A percentile compares a stretch with the other conserved stretches of the same genome.
These are phyloP conservation scores for Brassica nigra DNA, from an alignment of 345 rosid species.

Conservation along the genomic window DNA sequence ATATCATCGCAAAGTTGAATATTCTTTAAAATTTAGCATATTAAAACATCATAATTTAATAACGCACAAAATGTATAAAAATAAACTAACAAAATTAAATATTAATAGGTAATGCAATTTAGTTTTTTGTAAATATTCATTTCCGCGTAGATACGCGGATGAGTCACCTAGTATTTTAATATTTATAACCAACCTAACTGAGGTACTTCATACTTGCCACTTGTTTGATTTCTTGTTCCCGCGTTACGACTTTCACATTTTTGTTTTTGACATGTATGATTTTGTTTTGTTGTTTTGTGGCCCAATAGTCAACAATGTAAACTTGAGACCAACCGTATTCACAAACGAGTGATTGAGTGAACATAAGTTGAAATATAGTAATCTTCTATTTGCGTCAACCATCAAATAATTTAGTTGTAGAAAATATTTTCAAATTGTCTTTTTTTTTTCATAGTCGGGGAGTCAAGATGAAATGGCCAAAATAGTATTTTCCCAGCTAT, in stretches of 20 bases:
- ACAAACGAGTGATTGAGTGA: background rate
- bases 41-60: too few relatives aligned
- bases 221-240: background rate
- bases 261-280: background rate
- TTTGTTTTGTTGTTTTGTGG: conserved; percentile 1
- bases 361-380: background rate
- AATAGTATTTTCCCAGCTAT: background rate
- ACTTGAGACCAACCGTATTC: background rate
- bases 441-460: background rate
- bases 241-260: background rate
- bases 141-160: too few relatives aligned
- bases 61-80: too few relatives aligned
- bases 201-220: background rate
- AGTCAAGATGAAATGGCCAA: background rate
- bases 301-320: background rate
- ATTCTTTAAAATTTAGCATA: too few relatives aligned
- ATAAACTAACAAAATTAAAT: too few relatives aligned
- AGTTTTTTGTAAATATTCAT: too few relatives aligned
- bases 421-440: background rate
- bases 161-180: too few relatives aligned
- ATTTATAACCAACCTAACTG: background rate
- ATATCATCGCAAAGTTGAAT: too few relatives aligned
- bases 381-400: background rate
- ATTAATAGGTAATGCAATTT: too few relatives aligned
- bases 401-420: background rate